A percentile compares a stretch with the other conserved stretches of the same genome.
phyloP scores from a whole-genome alignment of 164 flowering plant genomes.

The Chloranthus sessilifolius region DNA sequence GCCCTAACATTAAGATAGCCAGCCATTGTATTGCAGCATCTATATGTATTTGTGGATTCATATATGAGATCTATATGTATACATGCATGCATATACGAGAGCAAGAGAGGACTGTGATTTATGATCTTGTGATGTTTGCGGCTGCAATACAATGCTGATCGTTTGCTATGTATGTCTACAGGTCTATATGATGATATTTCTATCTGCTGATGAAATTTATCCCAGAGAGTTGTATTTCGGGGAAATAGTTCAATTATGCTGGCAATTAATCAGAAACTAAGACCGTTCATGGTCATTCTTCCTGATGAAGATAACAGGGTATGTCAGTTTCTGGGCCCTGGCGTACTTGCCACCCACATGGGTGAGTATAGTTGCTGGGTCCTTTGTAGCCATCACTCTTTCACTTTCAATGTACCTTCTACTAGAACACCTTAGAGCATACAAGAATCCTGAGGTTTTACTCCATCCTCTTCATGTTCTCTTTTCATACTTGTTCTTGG shows the following conservation, averaged over 20 bases:
- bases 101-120: no score
- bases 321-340: no score
- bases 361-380: constrained; percentile 47
- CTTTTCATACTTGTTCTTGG: not conserved
- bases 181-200: not conserved
- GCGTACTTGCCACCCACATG: no score
- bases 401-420: constrained; percentile 51
- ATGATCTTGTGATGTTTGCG: no score
- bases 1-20: no score
- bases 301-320: no score
- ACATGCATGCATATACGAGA: no score
- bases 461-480: not conserved
- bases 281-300: not conserved
- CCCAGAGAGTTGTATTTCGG: not conserved
- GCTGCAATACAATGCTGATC: no score
- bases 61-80: no score
- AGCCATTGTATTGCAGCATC: no score
- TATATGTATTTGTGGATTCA: no score
- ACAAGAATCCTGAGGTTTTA: constrained; percentile 67
- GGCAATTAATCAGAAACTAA: constrained; percentile 13
- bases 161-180: no score
- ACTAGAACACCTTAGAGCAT: constrained; percentile 61
- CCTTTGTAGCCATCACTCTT: constrained; percentile 42
- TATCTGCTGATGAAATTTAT: constrained; percentile 6
- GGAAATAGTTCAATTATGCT: constrained; percentile 23